Conservation (phyloP, 1,284 basidiomycete species). For the Entoloma clypeatum region DNA sequence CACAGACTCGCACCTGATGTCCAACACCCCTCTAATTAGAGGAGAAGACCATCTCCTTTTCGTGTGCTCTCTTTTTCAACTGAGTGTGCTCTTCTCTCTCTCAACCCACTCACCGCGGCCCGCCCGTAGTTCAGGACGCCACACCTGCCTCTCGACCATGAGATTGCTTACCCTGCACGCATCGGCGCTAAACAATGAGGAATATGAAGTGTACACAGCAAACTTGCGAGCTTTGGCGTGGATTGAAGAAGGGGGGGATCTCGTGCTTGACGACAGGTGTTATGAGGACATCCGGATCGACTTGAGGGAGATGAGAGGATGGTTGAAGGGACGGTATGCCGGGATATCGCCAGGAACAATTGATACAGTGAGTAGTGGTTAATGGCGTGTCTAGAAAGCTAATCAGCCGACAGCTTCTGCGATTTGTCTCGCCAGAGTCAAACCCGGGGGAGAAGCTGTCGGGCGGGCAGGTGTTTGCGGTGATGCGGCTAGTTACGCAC, state of each 20-base stretch:
- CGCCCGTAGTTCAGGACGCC: too few species aligned
- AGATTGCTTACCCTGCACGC: slow-evolving; percentile 63
- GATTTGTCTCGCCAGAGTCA: slow-evolving; percentile 53
- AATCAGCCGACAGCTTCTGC: slow-evolving; percentile 49
- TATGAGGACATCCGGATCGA: slow-evolving; percentile 51
- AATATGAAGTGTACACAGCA: slow-evolving; percentile 62
- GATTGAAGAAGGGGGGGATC: slow-evolving; percentile 25
- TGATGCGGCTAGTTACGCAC: slow-evolving; percentile 60
- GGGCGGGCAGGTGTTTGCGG: slow-evolving; percentile 74
- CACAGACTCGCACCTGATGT: too few species aligned
- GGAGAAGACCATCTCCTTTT: too few species aligned
- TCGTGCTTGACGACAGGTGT: slow-evolving; percentile 38
- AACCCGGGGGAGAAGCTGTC: slow-evolving; percentile 48
- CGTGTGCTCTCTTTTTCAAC: too few species aligned
- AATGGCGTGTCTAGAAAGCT: not conserved
- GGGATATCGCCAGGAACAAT: slow-evolving; percentile 48
- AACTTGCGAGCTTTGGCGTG: slow-evolving; percentile 55
- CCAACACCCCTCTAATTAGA: too few species aligned
- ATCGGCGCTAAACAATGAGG: slow-evolving; percentile 68
- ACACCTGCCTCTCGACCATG: too few species aligned
- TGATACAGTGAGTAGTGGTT: slow-evolving; percentile 46
- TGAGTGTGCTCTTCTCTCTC: too few species aligned
- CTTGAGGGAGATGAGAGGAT: slow-evolving; percentile 65
- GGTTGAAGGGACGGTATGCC: slow-evolving; percentile 67
- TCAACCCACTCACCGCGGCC: too few species aligned